Evolutionary conservation across 2,329 filamentous ascomycete species (phyloP).

Genomic region (Penicillium sumatraense): DNA sequence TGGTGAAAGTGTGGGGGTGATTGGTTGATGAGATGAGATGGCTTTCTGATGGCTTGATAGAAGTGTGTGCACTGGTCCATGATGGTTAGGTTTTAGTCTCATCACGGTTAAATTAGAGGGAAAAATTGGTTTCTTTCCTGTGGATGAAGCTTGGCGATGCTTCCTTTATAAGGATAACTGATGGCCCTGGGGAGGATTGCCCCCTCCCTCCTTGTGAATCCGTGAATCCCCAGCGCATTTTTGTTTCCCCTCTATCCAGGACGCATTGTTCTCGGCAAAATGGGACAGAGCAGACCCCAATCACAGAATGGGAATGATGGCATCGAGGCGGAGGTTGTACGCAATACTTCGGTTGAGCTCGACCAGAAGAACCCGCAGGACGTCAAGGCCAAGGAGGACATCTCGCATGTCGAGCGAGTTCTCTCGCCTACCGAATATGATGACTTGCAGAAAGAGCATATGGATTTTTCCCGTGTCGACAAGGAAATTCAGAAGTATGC

Average conservation of each 20-base stretch:
- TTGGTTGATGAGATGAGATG: slow-evolving; percentile 8
- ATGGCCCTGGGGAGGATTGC: neutral
- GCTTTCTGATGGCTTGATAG: neutral
- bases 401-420: slow-evolving; percentile 55
- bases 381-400: slow-evolving; percentile 23
- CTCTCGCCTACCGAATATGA: slow-evolving; percentile 51
- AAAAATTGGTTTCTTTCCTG: neutral
- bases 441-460: slow-evolving; percentile 55
- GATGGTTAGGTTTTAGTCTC: neutral
- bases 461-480: slow-evolving; percentile 67
- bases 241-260: neutral
- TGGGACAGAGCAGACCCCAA: slow-evolving; percentile 13
- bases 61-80: neutral
- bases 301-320: slow-evolving; percentile 11
- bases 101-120: neutral
- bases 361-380: slow-evolving; percentile 23
- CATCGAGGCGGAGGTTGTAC: slow-evolving; percentile 8
- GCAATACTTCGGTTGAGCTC: slow-evolving; percentile 12
- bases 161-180: neutral
- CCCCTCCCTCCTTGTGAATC: neutral
- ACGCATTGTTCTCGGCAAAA: neutral
- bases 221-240: neutral
- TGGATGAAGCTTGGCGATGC: neutral
- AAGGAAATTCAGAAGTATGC: slow-evolving; percentile 73
- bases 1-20: neutral